Conservation (phyloP, 768 basidiomycete species). For the Porpolomopsis calyptriformis region DNA sequence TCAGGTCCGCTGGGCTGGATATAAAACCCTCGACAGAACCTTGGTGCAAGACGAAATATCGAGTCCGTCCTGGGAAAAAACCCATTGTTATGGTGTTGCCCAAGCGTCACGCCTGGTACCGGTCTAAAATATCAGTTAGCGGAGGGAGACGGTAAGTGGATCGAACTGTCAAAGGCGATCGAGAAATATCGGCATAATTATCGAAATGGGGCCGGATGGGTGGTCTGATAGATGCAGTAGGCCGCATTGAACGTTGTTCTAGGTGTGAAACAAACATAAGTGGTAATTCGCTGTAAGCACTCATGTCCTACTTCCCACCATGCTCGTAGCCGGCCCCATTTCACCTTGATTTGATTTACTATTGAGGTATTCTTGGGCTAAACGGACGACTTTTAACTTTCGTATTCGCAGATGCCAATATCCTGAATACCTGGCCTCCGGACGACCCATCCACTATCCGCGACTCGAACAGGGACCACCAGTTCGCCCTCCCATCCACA, state of each 20-base stretch:
- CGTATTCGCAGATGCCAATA: constrained; percentile 15
- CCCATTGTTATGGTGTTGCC: constrained; percentile 78
- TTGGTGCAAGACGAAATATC: constrained; percentile 66
- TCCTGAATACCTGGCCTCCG: constrained; percentile 55
- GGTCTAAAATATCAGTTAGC: constrained; percentile 73
- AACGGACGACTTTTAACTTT: background rate
- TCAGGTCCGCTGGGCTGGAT: constrained; percentile 9
- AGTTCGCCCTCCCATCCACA: constrained; percentile 42
- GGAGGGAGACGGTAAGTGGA: constrained; percentile 66
- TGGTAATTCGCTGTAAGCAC: constrained; percentile 10
- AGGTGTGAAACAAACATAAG: background rate
- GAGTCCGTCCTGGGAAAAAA: constrained; percentile 67
- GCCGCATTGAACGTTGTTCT: constrained; percentile 9
- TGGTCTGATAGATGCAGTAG: constrained; percentile 9
- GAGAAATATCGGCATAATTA: constrained; percentile 2
- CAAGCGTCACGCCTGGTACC: constrained; percentile 50
- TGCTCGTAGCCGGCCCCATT: too few relatives aligned
- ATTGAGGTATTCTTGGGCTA: background rate
- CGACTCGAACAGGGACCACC: constrained; percentile 26
- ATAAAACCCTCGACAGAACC: constrained; percentile 45
- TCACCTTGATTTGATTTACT: too few relatives aligned
- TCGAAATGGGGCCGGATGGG: constrained; percentile 10
- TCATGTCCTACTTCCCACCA: constrained; percentile 4
- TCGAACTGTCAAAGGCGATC: constrained; percentile 25
- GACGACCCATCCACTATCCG: constrained; percentile 40